A percentile compares a stretch with the other conserved stretches of the same genome.
phyloP scores from a whole-genome alignment of 2,329 filamentous ascomycete species.

The Pseudogymnoascus verrucosus region DNA sequence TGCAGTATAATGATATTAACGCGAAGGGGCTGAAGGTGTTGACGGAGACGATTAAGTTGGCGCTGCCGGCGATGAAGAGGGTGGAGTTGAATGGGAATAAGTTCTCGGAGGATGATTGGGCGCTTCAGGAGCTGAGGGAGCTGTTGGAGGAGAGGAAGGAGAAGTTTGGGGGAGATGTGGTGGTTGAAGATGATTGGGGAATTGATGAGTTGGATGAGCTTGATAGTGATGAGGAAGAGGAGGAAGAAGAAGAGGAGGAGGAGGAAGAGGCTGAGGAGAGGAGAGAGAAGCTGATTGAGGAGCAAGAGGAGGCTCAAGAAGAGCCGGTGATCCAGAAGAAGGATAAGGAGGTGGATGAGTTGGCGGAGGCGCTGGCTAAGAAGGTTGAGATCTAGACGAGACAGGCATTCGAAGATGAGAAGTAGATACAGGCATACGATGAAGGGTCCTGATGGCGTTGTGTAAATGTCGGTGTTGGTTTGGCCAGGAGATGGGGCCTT shows the following conservation, averaged over 20 bases:
- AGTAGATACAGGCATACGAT: not conserved
- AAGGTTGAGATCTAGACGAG: conserved; percentile 27
- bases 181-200: conserved; percentile 76
- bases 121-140: conserved; percentile 58
- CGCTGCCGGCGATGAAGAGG: conserved; percentile 69
- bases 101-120: conserved; percentile 76
- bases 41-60: conserved; percentile 55
- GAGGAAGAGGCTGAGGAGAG: conserved; percentile 52
- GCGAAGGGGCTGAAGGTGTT: conserved; percentile 65
- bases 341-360: conserved; percentile 71
- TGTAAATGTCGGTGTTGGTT: conserved; percentile 1
- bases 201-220: conserved; percentile 73
- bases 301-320: conserved; percentile 64
- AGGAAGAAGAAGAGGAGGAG: conserved; percentile 59
- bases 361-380: conserved; percentile 70
- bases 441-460: not conserved
- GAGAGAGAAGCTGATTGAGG: conserved; percentile 60
- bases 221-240: conserved; percentile 59
- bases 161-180: conserved; percentile 53
- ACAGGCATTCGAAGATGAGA: not conserved
- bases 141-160: conserved; percentile 74
- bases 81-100: conserved; percentile 96
- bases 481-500: conserved; percentile 2
- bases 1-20: conserved; percentile 95
- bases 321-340: conserved; percentile 64